Conservation (phyloP, 148 eudicot genomes). For the Selenicereus undatus region DNA sequence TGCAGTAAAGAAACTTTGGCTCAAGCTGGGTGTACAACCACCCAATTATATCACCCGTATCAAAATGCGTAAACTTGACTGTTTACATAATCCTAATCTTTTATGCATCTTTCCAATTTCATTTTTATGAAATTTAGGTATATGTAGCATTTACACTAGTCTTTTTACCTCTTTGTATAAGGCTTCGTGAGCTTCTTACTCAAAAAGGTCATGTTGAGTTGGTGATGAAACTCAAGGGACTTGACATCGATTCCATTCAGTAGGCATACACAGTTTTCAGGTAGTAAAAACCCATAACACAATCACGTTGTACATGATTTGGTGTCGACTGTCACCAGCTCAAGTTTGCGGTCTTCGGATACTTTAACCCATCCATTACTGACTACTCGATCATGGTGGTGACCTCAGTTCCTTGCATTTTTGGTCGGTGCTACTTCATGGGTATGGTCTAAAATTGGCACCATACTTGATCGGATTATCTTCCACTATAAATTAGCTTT, state of each 20-base stretch:
- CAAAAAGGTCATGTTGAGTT: conserved; percentile 41
- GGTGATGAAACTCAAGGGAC: conserved; percentile 37
- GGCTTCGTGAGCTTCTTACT: conserved; percentile 43
- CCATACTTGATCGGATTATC: background rate
- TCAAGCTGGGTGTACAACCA: too few relatives aligned
- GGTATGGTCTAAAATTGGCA: background rate
- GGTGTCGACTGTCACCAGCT: background rate
- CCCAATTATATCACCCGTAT: too few relatives aligned
- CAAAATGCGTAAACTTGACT: too few relatives aligned
- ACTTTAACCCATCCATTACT: too few relatives aligned
- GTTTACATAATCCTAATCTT: too few relatives aligned
- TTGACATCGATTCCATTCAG: conserved; percentile 32
- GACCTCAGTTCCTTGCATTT: background rate
- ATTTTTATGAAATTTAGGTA: too few relatives aligned
- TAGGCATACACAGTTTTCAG: conserved; percentile 33
- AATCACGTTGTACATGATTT: background rate
- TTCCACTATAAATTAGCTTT: background rate
- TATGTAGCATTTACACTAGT: background rate
- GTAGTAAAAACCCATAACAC: background rate
- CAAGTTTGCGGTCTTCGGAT: too few relatives aligned
- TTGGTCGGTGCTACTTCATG: background rate
- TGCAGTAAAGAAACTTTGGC: too few relatives aligned
- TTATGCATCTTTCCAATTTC: background rate
- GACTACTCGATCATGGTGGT: background rate
- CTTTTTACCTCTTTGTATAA: background rate